Evolutionary conservation across 768 basidiomycete species (phyloP), one percentile per base, ranked within the genome.

Genomic region (Strobilomyces dryophilus): DNA sequence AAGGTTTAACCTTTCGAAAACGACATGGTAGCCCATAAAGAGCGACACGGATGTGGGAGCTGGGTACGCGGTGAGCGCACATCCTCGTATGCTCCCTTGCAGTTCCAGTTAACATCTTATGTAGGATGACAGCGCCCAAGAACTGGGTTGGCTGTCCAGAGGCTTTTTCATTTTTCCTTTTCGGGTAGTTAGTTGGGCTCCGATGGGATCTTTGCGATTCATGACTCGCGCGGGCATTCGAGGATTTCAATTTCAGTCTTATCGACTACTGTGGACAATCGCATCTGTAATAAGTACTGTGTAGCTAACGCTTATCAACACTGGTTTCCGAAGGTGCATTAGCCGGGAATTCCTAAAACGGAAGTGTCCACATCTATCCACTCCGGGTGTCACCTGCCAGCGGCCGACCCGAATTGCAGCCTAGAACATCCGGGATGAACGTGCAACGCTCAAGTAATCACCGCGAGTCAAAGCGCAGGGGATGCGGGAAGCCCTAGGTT

Each of bases 361-460:
- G 51, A 37, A 39, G 37, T 42, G 46, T 12, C n/a, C 46, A 15
- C 9, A 20, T 6, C 29, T 29, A 3, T 29, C 29, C 18, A 39
- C 39, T 7, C 39, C 39, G 6, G 18, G 18, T 9, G 15, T 1
- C 24, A 24, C 24, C 32, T 21, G 8, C 6, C 5, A n/a, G 42
- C 31, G 20, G 27, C 27, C 27, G 51, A 52, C 51, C 32, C n/a
- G 24, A 46, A 26, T 24, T 24, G 24, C 7, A 29, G 45, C 18
- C 52, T 43, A 48, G 52, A 53, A 35, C 45, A 21, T 41, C 21
- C 15, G 26, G 41, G 21, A 45, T 47, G 50, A 52, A 52, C 39
- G 39, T 48, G 50, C 43, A 58, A 26, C 55, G 27, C 41, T 32
- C 58, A 4, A n/a, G 59, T 61, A 63, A 60, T 61, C 58, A 51